A percentile compares a stretch with the other conserved stretches of the same genome.
These are phyloP conservation scores for Penium margaritaceum DNA, from an alignment of 139 green algal genomes.

Conservation along the genomic window DNA sequence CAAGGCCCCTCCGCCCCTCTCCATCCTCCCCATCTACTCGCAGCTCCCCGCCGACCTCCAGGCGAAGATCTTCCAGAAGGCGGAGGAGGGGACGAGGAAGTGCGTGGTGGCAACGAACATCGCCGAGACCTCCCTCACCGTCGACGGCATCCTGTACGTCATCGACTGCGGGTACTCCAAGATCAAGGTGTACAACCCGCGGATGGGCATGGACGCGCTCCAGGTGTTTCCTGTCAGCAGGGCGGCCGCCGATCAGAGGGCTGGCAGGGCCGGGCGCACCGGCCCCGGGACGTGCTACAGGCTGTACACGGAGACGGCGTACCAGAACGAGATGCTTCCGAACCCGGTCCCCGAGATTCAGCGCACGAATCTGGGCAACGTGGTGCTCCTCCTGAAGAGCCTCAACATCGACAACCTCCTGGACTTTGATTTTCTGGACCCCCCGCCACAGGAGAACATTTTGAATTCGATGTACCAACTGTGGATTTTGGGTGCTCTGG, in stretches of 20 bases:
- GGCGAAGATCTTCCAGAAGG: conserved; percentile 94
- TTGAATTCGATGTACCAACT: conserved; percentile 94
- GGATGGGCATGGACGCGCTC: conserved; percentile 93
- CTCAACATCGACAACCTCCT: conserved; percentile 97
- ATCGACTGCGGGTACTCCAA: conserved; percentile 87
- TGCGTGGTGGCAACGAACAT: conserved; percentile 93
- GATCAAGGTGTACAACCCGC: conserved; percentile 94
- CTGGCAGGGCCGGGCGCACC: conserved; percentile 78
- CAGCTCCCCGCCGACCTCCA: conserved; percentile 73
- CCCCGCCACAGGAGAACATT: conserved; percentile 77
- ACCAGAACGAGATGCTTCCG: conserved; percentile 57
- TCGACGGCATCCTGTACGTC: conserved; percentile 94
- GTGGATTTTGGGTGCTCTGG: conserved; percentile 77
- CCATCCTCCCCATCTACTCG: conserved; percentile 79
- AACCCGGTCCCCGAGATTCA: conserved; percentile 54
- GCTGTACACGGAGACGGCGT: conserved; percentile 83
- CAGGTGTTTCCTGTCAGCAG: conserved; percentile 80
- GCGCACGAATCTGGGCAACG: conserved; percentile 50
- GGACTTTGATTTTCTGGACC: conserved; percentile 74
- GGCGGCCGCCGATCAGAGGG: conserved; percentile 75
- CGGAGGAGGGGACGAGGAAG: conserved; percentile 78
- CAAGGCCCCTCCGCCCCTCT: conserved; percentile 47
- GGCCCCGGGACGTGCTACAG: conserved; percentile 82
- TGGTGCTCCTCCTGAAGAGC: conserved; percentile 50
- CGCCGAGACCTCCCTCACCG: conserved; percentile 86